Conservation (phyloP, 208 protist genomes). For the Leishmania guyanensis region DNA sequence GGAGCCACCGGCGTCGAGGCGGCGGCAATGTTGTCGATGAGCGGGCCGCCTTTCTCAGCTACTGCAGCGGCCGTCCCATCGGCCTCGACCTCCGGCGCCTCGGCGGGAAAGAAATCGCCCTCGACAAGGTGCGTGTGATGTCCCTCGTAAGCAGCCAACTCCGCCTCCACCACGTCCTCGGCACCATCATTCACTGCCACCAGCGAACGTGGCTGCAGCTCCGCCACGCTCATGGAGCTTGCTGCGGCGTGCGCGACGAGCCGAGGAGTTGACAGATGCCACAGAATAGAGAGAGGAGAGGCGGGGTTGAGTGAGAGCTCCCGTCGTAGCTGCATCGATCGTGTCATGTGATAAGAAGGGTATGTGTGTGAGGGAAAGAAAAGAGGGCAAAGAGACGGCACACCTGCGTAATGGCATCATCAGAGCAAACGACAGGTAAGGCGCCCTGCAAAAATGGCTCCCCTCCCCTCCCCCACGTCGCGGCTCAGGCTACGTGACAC, state of each 20-base stretch:
- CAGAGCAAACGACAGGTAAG: neutral
- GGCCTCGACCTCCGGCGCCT: conserved; percentile 23
- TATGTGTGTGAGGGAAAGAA: neutral
- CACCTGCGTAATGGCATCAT: neutral
- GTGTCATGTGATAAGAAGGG: neutral
- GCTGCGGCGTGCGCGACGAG: neutral
- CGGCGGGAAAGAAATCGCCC: conserved; percentile 69
- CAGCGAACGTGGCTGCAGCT: conserved; percentile 15
- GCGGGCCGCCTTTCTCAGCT: conserved; percentile 8
- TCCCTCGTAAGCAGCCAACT: conserved; percentile 31
- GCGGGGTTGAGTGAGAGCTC: neutral
- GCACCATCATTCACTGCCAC: conserved; percentile 29
- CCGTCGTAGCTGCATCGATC: neutral
- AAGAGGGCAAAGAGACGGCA: neutral
- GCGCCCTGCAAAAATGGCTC: neutral
- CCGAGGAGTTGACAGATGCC: neutral
- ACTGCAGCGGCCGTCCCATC: conserved; percentile 1
- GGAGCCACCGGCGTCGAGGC: neutral
- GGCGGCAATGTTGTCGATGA: conserved; percentile 18
- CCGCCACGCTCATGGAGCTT: neutral
- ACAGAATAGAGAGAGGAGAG: neutral
- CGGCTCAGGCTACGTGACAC: neutral
- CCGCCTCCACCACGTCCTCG: conserved; percentile 47
- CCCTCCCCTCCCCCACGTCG: neutral
- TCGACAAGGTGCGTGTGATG: conserved; percentile 65